Conservation (phyloP, 2,329 filamentous ascomycete genomes). For the Colletotrichum acutatum region DNA sequence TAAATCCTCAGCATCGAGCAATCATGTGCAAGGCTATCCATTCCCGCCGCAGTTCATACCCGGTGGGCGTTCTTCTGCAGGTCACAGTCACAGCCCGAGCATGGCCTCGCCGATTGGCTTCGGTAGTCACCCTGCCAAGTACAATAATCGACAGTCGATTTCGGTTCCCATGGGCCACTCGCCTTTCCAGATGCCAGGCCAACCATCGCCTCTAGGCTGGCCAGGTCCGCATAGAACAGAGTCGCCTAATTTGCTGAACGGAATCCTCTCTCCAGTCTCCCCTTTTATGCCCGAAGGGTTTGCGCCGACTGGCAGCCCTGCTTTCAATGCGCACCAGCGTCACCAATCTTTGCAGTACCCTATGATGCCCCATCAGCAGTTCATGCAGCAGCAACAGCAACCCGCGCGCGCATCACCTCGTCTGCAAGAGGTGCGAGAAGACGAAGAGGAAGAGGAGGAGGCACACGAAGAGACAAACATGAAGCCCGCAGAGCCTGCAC, state of each 20-base stretch:
- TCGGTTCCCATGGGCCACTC: slow-evolving; percentile 72
- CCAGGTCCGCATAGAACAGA: slow-evolving; percentile 68
- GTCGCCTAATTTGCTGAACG: slow-evolving; percentile 72
- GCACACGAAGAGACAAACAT: slow-evolving; percentile 60
- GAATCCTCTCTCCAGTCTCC: slow-evolving; percentile 72
- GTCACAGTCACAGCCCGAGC: slow-evolving; percentile 75
- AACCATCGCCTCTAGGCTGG: slow-evolving; percentile 70
- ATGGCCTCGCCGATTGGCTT: slow-evolving; percentile 81
- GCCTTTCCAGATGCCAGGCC: slow-evolving; percentile 74
- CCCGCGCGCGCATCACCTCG: slow-evolving; percentile 67
- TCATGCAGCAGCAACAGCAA: slow-evolving; percentile 66
- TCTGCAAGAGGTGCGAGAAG: slow-evolving; percentile 79
- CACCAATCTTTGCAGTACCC: slow-evolving; percentile 70
- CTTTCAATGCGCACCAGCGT: slow-evolving; percentile 61
- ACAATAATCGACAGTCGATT: slow-evolving; percentile 78
- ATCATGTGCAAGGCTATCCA: slow-evolving; percentile 67
- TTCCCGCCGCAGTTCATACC: slow-evolving; percentile 70
- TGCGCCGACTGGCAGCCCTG: slow-evolving; percentile 52
- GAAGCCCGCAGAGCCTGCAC: slow-evolving; percentile 62
- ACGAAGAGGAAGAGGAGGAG: slow-evolving; percentile 80
- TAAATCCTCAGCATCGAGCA: slow-evolving; percentile 81
- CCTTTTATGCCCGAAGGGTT: slow-evolving; percentile 68
- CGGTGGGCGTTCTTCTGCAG: slow-evolving; percentile 66
- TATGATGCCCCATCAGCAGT: slow-evolving; percentile 66
- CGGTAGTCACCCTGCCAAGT: slow-evolving; percentile 65